A percentile compares a stretch with the other conserved stretches of the same genome.
phyloP scores from a whole-genome alignment of 371 early-diverging fungal species.

The Dinochytrium kinnereticum region DNA sequence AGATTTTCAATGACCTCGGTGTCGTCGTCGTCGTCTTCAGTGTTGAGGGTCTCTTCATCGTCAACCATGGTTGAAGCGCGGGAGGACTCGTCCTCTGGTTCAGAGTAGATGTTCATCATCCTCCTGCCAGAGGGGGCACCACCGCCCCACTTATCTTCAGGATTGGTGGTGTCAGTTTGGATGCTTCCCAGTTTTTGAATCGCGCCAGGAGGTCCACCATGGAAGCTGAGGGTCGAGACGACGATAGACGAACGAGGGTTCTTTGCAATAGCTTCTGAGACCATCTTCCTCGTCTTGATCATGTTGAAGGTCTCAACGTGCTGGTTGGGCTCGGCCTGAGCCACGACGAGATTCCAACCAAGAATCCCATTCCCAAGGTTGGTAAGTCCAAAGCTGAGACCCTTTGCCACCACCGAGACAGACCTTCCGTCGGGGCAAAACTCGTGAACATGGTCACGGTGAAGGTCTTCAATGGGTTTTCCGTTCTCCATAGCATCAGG shows the following conservation, averaged over 20 bases:
- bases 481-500: conserved; percentile 43
- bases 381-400: conserved; percentile 45
- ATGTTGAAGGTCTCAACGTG: conserved; percentile 35
- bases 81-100: conserved; percentile 8
- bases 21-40: conserved; percentile 19
- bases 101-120: conserved; percentile 8
- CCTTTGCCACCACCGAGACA: conserved; percentile 36
- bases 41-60: conserved; percentile 7
- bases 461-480: conserved; percentile 39
- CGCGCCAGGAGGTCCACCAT: neutral
- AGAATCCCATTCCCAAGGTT: conserved; percentile 54
- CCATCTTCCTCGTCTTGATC: conserved; percentile 31
- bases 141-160: conserved; percentile 42
- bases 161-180: conserved; percentile 30
- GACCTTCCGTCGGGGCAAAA: conserved; percentile 49
- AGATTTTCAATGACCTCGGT: conserved; percentile 19
- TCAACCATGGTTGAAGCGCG: neutral
- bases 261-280: conserved; percentile 38
- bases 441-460: conserved; percentile 34
- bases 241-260: conserved; percentile 26
- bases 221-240: conserved; percentile 19
- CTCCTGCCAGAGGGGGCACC: neutral
- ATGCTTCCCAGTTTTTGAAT: conserved; percentile 1
- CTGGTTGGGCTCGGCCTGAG: conserved; percentile 44
- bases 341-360: conserved; percentile 53